Evolutionary conservation across 805 yeast species (phyloP).

Genomic region (Saturnispora zaruensis): DNA sequence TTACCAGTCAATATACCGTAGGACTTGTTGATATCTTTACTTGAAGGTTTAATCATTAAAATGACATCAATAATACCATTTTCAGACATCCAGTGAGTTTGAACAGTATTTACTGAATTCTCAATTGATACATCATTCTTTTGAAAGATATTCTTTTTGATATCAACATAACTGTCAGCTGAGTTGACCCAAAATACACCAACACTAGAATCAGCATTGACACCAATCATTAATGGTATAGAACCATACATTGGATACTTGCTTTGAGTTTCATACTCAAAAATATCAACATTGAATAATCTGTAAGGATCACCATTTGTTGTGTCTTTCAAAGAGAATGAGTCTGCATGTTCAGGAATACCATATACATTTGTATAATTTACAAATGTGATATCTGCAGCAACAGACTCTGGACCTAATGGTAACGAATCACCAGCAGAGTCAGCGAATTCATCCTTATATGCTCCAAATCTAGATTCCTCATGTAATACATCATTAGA

Average conservation of each 20-base stretch:
- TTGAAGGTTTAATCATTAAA: conserved; percentile 49
- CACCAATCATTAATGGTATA: conserved; percentile 79
- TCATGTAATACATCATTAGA: conserved; percentile 40
- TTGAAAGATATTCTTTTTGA: conserved; percentile 31
- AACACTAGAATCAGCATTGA: conserved; percentile 44
- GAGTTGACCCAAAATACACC: conserved; percentile 90
- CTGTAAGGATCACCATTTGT: conserved; percentile 64
- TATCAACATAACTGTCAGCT: conserved; percentile 87
- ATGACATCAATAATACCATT: conserved; percentile 75
- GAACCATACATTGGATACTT: conserved; percentile 91
- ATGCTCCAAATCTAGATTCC: conserved; percentile 60
- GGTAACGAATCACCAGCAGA: conserved; percentile 57
- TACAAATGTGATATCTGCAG: conserved; percentile 60
- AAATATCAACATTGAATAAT: conserved; percentile 86
- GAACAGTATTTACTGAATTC: conserved; percentile 12
- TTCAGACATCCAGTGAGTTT: conserved; percentile 91
- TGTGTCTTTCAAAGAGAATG: conserved; percentile 68
- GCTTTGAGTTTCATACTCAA: conserved; percentile 81
- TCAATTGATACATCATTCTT: conserved; percentile 7
- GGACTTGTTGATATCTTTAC: conserved; percentile 45
- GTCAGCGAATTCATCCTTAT: conserved; percentile 64
- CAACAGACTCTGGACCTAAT: conserved; percentile 86
- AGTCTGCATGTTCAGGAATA: conserved; percentile 94
- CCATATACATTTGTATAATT: conserved; percentile 69
- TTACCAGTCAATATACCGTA: conserved; percentile 70